A percentile compares a stretch with the other conserved stretches of the same genome.
These are phyloP conservation scores for Lipomyces yamadae DNA, from an alignment of 805 yeast species.

Conservation along the genomic window DNA sequence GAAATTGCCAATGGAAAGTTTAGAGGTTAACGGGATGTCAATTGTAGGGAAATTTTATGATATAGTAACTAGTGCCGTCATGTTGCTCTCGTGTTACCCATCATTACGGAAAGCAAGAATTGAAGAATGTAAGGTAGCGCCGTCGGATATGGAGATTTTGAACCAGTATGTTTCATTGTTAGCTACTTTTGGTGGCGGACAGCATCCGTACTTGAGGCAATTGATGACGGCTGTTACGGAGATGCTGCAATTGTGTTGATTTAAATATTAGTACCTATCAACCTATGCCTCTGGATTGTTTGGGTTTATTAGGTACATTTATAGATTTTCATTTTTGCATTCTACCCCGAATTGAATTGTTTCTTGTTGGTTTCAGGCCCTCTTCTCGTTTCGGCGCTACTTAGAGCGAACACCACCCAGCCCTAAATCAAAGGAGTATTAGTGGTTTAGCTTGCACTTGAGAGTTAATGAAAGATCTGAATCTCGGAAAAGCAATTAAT, in stretches of 20 bases:
- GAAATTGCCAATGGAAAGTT: constrained; percentile 4
- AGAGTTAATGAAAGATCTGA: too few species aligned
- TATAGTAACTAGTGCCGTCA: constrained; percentile 8
- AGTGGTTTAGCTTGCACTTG: too few species aligned
- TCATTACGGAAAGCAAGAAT: neutral
- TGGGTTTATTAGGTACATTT: neutral
- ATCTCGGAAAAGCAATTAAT: too few species aligned
- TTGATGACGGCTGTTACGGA: constrained; percentile 11
- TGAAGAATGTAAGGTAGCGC: neutral
- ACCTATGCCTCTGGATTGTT: neutral
- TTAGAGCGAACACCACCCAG: too few species aligned
- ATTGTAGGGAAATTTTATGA: constrained; percentile 24
- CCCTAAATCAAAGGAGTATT: too few species aligned
- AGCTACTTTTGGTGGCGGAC: constrained; percentile 22
- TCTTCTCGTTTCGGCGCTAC: too few species aligned
- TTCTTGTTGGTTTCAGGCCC: too few species aligned
- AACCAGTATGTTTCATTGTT: constrained; percentile 12
- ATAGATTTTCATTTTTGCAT: too few species aligned
- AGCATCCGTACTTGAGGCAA: constrained; percentile 22
- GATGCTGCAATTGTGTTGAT: neutral
- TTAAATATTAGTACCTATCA: neutral
- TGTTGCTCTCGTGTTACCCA: neutral
- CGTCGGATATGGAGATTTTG: constrained; percentile 8
- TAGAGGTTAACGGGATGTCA: constrained; percentile 25
- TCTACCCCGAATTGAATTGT: too few species aligned